Evolutionary conservation across 352 stramenopile species (phyloP).

Genomic region (Globisporangium barbulae): DNA sequence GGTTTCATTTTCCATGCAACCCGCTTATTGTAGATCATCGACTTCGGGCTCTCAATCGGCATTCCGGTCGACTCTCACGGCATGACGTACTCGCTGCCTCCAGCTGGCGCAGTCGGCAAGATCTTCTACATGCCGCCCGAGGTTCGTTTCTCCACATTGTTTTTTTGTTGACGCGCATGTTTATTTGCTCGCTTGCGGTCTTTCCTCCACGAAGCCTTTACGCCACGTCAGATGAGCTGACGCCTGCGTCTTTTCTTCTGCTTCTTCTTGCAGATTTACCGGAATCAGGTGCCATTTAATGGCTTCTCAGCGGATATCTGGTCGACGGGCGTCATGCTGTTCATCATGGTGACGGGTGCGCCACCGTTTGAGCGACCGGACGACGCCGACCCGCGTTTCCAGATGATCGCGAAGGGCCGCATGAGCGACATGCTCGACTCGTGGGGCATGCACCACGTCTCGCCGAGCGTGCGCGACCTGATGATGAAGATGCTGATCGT

Average conservation of each 20-base stretch:
- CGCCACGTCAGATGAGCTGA: not conserved
- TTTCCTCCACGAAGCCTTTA: constrained; percentile 3
- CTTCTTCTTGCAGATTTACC: constrained; percentile 60
- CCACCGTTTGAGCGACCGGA: constrained; percentile 89
- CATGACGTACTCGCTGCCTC: constrained; percentile 85
- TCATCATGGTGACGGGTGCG: constrained; percentile 93
- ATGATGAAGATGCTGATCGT: constrained; percentile 80
- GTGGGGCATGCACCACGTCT: constrained; percentile 84
- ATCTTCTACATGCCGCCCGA: constrained; percentile 90
- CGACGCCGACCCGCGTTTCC: constrained; percentile 75
- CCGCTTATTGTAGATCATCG: constrained; percentile 60
- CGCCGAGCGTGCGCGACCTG: constrained; percentile 64
- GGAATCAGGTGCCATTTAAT: constrained; percentile 90
- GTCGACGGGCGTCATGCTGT: constrained; percentile 93
- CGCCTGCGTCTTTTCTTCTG: not conserved
- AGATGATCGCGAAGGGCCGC: constrained; percentile 79
- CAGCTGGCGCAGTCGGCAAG: constrained; percentile 79
- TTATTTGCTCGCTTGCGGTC: not conserved
- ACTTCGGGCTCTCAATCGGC: constrained; percentile 83
- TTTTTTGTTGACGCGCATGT: not conserved
- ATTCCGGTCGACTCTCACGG: constrained; percentile 80
- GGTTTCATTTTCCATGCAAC: too few species aligned
- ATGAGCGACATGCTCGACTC: constrained; percentile 86
- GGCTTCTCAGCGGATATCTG: constrained; percentile 92
- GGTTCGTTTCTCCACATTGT: constrained; percentile 27